Conservation (phyloP, 805 yeast genomes). For the Teunomyces barrocoloradensis region DNA sequence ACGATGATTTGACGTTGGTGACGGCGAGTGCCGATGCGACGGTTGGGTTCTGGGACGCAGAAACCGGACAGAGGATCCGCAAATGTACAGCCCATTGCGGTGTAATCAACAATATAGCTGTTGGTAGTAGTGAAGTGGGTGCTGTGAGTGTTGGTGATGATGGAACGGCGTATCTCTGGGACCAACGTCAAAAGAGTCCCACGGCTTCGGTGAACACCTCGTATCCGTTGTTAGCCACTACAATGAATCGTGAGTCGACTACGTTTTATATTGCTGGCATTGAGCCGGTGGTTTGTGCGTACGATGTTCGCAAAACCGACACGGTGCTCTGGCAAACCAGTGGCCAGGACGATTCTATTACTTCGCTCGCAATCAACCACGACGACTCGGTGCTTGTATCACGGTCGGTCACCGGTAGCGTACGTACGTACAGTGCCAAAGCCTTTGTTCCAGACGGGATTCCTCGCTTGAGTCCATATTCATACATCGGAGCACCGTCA, state of each 20-base stretch:
- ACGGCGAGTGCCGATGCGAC: conserved; percentile 63
- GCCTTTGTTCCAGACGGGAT: conserved; percentile 38
- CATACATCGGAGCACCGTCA: conserved; percentile 58
- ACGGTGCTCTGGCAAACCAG: conserved; percentile 45
- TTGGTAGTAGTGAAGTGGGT: conserved; percentile 21
- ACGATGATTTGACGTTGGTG: conserved; percentile 41
- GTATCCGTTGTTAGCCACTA: conserved; percentile 56
- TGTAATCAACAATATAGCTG: conserved; percentile 55
- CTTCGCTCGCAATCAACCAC: conserved; percentile 50
- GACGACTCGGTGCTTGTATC: conserved; percentile 50
- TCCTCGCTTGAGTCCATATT: conserved; percentile 42
- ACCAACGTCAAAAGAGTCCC: conserved; percentile 50
- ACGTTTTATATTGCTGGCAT: conserved; percentile 61
- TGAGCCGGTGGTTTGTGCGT: conserved; percentile 60
- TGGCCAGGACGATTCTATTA: conserved; percentile 49
- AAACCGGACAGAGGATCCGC: conserved; percentile 52
- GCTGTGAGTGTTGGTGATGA: conserved; percentile 64
- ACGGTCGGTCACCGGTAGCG: conserved; percentile 54
- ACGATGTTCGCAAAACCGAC: conserved; percentile 50
- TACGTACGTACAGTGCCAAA: conserved; percentile 57
- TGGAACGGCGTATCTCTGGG: conserved; percentile 63
- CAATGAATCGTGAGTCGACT: conserved; percentile 35
- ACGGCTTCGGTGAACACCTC: conserved; percentile 41
- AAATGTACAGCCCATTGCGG: conserved; percentile 52
- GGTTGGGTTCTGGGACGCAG: conserved; percentile 60